Conservation (phyloP, 345 rosid species). For the Barbarea vulgaris region DNA sequence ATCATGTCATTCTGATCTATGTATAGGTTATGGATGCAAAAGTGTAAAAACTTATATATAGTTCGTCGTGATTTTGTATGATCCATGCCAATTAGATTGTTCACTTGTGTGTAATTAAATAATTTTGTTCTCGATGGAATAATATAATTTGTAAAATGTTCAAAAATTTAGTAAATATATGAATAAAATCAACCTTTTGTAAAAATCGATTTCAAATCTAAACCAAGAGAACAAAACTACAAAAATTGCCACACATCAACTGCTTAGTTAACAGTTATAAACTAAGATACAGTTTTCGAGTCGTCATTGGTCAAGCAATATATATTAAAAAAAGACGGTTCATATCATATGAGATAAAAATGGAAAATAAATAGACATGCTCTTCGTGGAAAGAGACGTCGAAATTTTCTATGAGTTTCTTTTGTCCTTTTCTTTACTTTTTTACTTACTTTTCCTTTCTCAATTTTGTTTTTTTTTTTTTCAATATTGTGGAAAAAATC, state of each 20-base stretch:
- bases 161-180: not conserved
- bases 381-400: slow-evolving; percentile 37
- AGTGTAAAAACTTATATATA: not conserved
- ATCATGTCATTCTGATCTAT: not conserved
- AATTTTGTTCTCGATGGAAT: not conserved
- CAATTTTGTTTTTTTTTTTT: not conserved
- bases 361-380: slow-evolving; percentile 26
- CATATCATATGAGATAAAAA: slow-evolving; percentile 8
- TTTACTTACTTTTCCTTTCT: not conserved
- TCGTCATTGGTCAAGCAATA: slow-evolving; percentile 26
- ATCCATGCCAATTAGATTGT: slow-evolving; percentile 13
- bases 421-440: slow-evolving; percentile 20
- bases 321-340: slow-evolving; percentile 10
- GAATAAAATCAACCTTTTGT: not conserved
- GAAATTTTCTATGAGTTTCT: slow-evolving; percentile 30
- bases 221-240: slow-evolving; percentile 11
- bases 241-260: not conserved
- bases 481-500: slow-evolving; percentile 9
- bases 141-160: not conserved
- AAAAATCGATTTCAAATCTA: not conserved
- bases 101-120: not conserved
- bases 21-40: not conserved
- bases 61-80: not conserved
- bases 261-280: not conserved
- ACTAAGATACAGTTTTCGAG: not conserved